A percentile compares a stretch with the other conserved stretches of the same genome.
These are phyloP conservation scores for Monosporozyma servazzii DNA, from an alignment of 805 yeast genomes.

Conservation along the genomic window DNA sequence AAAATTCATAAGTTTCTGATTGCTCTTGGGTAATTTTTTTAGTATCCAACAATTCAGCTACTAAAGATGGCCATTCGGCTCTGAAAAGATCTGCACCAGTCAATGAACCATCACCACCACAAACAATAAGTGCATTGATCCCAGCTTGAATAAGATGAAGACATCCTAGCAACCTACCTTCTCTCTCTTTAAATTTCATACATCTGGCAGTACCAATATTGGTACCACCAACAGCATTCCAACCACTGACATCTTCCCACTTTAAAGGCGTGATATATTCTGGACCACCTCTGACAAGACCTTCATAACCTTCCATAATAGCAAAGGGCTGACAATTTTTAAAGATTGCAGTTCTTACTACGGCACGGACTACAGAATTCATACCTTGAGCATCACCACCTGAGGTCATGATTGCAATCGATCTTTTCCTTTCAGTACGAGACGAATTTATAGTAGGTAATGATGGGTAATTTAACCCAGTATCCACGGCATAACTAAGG, in stretches of 20 bases:
- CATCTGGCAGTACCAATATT: slow-evolving; percentile 72
- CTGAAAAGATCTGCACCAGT: slow-evolving; percentile 76
- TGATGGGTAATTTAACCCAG: slow-evolving; percentile 12
- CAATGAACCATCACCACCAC: slow-evolving; percentile 78
- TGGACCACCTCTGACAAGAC: slow-evolving; percentile 57
- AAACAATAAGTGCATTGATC: slow-evolving; percentile 65
- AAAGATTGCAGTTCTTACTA: slow-evolving; percentile 54
- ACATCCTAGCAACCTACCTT: slow-evolving; percentile 56
- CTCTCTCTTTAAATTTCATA: slow-evolving; percentile 51
- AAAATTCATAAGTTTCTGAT: slow-evolving; percentile 39
- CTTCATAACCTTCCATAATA: slow-evolving; percentile 63
- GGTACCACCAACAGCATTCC: slow-evolving; percentile 64
- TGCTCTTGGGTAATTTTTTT: slow-evolving; percentile 39
- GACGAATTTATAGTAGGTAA: slow-evolving; percentile 9
- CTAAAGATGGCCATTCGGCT: slow-evolving; percentile 64
- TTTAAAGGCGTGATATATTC: slow-evolving; percentile 44
- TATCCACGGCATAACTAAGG: slow-evolving; percentile 6
- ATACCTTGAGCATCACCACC: slow-evolving; percentile 79
- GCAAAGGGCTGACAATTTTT: slow-evolving; percentile 57
- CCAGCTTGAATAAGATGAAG: slow-evolving; percentile 57
- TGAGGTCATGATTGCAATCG: slow-evolving; percentile 68
- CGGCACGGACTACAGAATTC: slow-evolving; percentile 71
- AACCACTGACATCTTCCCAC: slow-evolving; percentile 68
- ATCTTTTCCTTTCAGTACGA: slow-evolving; percentile 19
- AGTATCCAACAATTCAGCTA: slow-evolving; percentile 43